These are phyloP conservation scores for Salix purpurea DNA, from an alignment of 345 rosid species.

Conservation along the genomic window DNA sequence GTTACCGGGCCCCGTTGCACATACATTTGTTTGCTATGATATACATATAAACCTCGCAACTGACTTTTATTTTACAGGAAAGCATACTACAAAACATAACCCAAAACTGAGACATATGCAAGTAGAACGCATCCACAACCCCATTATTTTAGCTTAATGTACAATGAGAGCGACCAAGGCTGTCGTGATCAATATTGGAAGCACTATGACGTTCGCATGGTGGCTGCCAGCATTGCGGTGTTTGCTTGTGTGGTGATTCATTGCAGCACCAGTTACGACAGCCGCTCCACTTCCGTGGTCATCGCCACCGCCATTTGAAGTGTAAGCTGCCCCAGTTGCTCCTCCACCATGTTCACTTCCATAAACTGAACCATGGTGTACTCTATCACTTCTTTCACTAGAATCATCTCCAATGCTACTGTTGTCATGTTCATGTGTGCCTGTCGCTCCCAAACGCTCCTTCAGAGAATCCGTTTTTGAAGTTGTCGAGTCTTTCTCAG, in stretches of 20 bases:
- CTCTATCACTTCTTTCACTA: neutral
- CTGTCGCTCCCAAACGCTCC: neutral
- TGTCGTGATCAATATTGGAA: neutral
- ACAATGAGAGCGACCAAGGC: neutral
- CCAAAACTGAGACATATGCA: neutral
- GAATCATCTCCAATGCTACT: neutral
- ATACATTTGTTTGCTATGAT: neutral
- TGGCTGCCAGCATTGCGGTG: conserved; percentile 13
- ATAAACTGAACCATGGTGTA: neutral
- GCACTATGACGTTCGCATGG: neutral
- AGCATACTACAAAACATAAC: neutral
- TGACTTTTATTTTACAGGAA: neutral
- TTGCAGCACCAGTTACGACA: conserved; percentile 24
- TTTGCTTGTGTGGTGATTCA: conserved; percentile 16
- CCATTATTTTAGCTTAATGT: neutral
- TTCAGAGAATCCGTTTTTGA: neutral
- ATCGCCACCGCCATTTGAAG: neutral
- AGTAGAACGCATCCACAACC: neutral
- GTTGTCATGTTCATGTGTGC: neutral
- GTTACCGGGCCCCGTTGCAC: neutral
- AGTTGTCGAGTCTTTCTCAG: neutral
- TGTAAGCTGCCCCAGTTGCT: no score
- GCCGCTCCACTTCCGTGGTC: conserved; percentile 1
- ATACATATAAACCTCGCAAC: no score
- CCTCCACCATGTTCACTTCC: neutral